Evolutionary conservation across 2,329 filamentous ascomycete species (phyloP).

Genomic region (Xylariaceae sp.): DNA sequence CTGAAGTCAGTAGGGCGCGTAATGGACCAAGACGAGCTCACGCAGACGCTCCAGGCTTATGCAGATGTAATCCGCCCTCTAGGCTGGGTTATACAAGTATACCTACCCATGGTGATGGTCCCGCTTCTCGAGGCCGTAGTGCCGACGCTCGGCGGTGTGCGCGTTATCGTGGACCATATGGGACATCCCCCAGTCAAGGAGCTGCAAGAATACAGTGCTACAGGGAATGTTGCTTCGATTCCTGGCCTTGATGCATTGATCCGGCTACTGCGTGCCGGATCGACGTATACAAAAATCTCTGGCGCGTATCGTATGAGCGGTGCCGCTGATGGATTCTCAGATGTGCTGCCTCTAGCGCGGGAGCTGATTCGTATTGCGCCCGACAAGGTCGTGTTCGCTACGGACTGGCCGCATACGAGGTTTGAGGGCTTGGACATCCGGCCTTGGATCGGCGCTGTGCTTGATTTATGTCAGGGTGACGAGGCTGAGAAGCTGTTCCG

Average conservation of each 20-base stretch:
- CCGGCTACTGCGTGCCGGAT: constrained; percentile 41
- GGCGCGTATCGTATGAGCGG: constrained; percentile 53
- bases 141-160: constrained; percentile 45
- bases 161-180: constrained; percentile 58
- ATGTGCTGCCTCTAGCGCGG: constrained; percentile 44
- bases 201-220: constrained; percentile 14
- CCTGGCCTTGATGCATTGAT: constrained; percentile 48
- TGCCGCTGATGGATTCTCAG: constrained; percentile 35
- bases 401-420: constrained; percentile 62
- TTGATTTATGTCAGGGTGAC: constrained; percentile 54
- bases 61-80: constrained; percentile 47
- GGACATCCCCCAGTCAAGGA: constrained; percentile 43
- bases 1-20: constrained; percentile 48
- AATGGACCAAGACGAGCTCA: constrained; percentile 39
- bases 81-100: constrained; percentile 57
- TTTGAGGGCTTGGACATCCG: constrained; percentile 54
- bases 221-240: constrained; percentile 39
- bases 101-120: constrained; percentile 49
- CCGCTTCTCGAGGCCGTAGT: constrained; percentile 45
- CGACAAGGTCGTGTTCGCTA: constrained; percentile 51
- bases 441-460: constrained; percentile 50
- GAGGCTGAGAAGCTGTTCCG: constrained; percentile 48
- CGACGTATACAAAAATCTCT: constrained; percentile 56
- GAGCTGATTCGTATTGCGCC: constrained; percentile 45
- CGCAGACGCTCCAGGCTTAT: constrained; percentile 40